Base-by-base conservation (phyloP, 2,329 filamentous ascomycete species). In the Venturiaceae sp. region DNA sequence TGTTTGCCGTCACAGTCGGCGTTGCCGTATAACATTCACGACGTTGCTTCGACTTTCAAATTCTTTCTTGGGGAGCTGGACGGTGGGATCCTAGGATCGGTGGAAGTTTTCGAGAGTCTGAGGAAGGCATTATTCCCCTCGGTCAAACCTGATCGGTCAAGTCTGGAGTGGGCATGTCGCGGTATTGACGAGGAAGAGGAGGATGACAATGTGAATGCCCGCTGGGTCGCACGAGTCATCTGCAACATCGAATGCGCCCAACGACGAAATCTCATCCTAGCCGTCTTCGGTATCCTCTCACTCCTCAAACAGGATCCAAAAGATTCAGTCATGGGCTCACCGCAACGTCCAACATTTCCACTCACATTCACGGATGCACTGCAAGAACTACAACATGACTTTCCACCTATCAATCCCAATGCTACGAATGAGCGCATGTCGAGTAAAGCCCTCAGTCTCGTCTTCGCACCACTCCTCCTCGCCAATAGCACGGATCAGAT, bases 11-110 rank as follows among this genome's bases (percentile, higher is more conserved):
- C 16, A n/a, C 32, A 34, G 21, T 68, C 71, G 1, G 83, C 86
- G 63, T 82, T 88, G 61, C 76, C 77, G 37, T 80, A 75, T 52
- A 77, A 80, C 6, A 75, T 83, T 3, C 83, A 87, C 61, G 85
- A 88, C 69, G 80, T 88, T 32, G 84, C 84, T 2, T 84, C 83
- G 1, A 77, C 82, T 0, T 87, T 88, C 69, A 88, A 88, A 64
- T 79, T 77, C 13, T 74, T 88, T n/a, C 72, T 88, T 0, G 77
- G 79, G 0, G 80, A 81, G 0, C 67, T 88, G 0, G 84, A 84
- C 0, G 84, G 84, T 0, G 85, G 85, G 0, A 83, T 88, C 41
- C 71, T 88, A 0, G 85, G 85, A 3, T 84, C 83, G 0, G 65
- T 86, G 14, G 68, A 75, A 1, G 67, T 87, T 0, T 86, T 87